A percentile compares a stretch with the other conserved stretches of the same genome.
These are phyloP conservation scores for Medicago lupulina DNA, from an alignment of 306 rosid species.

Conservation along the genomic window DNA sequence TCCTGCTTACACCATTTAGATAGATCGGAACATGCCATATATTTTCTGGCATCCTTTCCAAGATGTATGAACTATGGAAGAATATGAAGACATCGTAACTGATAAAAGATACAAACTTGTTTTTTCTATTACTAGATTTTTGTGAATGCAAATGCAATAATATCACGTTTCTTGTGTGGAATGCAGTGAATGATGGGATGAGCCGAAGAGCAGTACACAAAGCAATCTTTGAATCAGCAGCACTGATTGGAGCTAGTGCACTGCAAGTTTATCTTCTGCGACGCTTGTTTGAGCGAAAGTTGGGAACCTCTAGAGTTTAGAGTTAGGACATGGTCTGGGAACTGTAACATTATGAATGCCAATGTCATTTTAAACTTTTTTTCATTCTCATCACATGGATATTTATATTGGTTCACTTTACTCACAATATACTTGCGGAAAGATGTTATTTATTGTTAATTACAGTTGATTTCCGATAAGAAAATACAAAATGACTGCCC, in stretches of 20 bases:
- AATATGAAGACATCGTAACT: slow-evolving; percentile 9
- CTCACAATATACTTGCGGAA: slow-evolving; percentile 17
- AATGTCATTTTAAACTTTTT: slow-evolving; percentile 21
- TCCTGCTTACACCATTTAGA: not conserved
- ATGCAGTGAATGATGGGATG: slow-evolving; percentile 92
- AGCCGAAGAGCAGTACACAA: slow-evolving; percentile 80
- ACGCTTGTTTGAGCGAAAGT: slow-evolving; percentile 81
- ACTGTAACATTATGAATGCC: slow-evolving; percentile 40
- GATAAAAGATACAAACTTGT: slow-evolving; percentile 4
- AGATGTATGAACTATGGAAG: slow-evolving; percentile 2
- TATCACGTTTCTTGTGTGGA: slow-evolving; percentile 21
- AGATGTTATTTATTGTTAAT: slow-evolving; percentile 20
- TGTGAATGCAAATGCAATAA: slow-evolving; percentile 4
- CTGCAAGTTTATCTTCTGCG: slow-evolving; percentile 83
- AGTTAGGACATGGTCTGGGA: slow-evolving; percentile 22
- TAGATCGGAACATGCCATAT: not conserved
- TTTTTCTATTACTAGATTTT: not conserved
- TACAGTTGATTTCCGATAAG: slow-evolving; percentile 14
- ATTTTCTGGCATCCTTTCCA: not conserved
- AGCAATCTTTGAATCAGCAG: slow-evolving; percentile 77
- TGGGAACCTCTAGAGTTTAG: slow-evolving; percentile 81
- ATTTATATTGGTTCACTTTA: slow-evolving; percentile 19
- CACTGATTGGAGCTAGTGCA: slow-evolving; percentile 73
- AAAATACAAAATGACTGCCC: not conserved
- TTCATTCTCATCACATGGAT: slow-evolving; percentile 3